Evolutionary conservation across 2,329 filamentous ascomycete genomes (phyloP), one percentile per base, ranked within the genome.

Genomic region (Neophaeococcomyces mojaviensis): DNA sequence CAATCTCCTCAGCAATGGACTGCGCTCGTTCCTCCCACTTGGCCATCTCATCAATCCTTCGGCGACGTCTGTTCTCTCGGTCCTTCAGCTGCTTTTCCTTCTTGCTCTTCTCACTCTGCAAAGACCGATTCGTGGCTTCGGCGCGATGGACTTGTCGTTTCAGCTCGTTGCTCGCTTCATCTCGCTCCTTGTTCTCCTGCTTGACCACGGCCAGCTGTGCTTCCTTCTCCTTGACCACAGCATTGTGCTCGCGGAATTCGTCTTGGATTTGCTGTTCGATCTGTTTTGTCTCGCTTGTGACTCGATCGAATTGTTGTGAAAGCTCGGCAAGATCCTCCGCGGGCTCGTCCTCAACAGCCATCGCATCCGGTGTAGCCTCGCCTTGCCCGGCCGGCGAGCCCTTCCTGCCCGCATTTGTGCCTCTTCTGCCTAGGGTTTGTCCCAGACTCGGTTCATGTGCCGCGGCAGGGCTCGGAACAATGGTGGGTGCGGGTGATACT

Each of bases 231-330:
- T 79, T 76, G 53, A 86, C 68, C 43, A 78, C 67, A n/a, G 74
- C 70, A 53, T 78, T 78, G 49, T 79, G 80, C 43, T 90, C 86
- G 31, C 79, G 78, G 46, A 86, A 81, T 51, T 89, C 86, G 44
- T 72, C 68, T 13, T 60, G 71, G 19, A 86, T 82, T 58, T 87
- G 78, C 33, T 75, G 75, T 51, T 86, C 76, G 16, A 84, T 76
- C 39, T 88, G 86, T 37, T 95, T 88, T 8, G 86, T 88, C 54
- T 98, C 90, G 51, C 81, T 82, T 28, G 89, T 79, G 39, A 94
- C 80, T 7, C 69, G 74, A 60, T 95, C 86, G 48, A 97, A 81
- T 50, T 81, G 83, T 55, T 86, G 81, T 8, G 88, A 94, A 26
- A 98, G 71, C 58, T 88, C 80, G 44, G 86, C 81, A 47, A 94